These are phyloP conservation scores for Capsaspora owczarzaki DNA, from an alignment of 78 protist species.

Conservation along the genomic window DNA sequence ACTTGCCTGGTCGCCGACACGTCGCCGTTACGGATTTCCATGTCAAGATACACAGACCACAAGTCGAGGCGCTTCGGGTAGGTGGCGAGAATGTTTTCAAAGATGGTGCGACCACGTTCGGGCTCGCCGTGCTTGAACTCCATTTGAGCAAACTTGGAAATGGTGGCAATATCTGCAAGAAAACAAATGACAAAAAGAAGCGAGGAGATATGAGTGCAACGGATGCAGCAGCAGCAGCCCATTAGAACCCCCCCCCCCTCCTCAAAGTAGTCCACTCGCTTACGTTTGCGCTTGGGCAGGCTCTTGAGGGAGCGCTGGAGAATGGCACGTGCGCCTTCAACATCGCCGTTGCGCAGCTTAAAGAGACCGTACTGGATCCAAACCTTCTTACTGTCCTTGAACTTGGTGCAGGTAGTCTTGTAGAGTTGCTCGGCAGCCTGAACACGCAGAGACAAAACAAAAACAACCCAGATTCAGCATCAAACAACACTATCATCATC, in stretches of 20 bases:
- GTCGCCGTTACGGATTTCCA: constrained; percentile 58
- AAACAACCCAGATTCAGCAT: not conserved
- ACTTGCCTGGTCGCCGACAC: not conserved
- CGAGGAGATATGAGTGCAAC: not conserved
- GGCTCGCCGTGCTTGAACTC: constrained; percentile 82
- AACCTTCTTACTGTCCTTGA: constrained; percentile 30
- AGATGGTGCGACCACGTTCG: constrained; percentile 84
- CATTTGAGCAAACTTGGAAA: constrained; percentile 66
- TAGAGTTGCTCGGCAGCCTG: constrained; percentile 32
- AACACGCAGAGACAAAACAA: not conserved
- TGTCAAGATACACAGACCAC: constrained; percentile 89
- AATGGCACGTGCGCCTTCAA: constrained; percentile 13
- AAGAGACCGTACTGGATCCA: constrained; percentile 53
- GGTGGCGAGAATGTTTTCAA: constrained; percentile 58
- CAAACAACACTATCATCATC: not conserved
- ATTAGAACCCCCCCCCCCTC: not conserved
- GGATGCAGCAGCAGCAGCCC: not conserved
- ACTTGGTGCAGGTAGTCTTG: constrained; percentile 43
- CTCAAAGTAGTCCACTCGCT: not conserved
- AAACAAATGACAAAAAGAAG: not conserved
- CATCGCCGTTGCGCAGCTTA: not conserved
- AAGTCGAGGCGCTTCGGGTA: constrained; percentile 86
- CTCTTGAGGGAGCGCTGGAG: constrained; percentile 34
- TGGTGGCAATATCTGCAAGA: constrained; percentile 35
- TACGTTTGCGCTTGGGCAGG: constrained; percentile 60